Percentiles rank a stretch among this genome's conserved stretches.
phyloP scores from a whole-genome alignment of 2,329 filamentous ascomycete species.

The Trichoderma sp. region DNA sequence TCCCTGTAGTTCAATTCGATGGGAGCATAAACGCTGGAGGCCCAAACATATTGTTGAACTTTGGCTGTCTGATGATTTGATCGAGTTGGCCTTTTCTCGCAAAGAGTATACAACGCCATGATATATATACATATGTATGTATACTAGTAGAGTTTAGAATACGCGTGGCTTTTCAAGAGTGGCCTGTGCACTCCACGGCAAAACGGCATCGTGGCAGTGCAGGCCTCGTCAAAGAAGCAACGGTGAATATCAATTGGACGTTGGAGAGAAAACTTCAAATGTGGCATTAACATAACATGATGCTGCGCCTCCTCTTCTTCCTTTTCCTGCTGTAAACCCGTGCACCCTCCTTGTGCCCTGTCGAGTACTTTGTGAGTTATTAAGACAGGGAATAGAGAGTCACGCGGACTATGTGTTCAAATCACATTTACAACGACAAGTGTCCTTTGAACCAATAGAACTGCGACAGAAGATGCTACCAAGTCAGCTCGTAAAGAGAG shows the following conservation, averaged over 20 bases:
- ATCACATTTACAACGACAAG: neutral
- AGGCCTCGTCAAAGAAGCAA: neutral
- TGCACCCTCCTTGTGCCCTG: constrained; percentile 77
- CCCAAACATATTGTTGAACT: neutral
- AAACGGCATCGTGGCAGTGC: neutral
- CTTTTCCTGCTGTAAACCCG: constrained; percentile 58
- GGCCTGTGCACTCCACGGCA: neutral
- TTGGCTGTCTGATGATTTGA: neutral
- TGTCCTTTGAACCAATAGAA: neutral
- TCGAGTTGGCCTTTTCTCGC: neutral
- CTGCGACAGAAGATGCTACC: neutral
- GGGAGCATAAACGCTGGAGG: neutral
- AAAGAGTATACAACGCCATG: too few species aligned
- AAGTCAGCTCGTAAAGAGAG: neutral
- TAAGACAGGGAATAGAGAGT: constrained; percentile 67
- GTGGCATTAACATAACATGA: neutral
- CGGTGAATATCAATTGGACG: neutral
- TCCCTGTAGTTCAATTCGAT: neutral
- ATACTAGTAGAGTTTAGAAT: neutral
- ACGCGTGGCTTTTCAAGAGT: neutral
- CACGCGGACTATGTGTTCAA: constrained; percentile 63
- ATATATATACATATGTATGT: neutral
- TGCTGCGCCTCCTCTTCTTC: neutral
- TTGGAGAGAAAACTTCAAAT: neutral
- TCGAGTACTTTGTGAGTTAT: constrained; percentile 77